Base-by-base conservation (phyloP, 2,329 filamentous ascomycete species). In the Amylocarpus encephaloides region DNA sequence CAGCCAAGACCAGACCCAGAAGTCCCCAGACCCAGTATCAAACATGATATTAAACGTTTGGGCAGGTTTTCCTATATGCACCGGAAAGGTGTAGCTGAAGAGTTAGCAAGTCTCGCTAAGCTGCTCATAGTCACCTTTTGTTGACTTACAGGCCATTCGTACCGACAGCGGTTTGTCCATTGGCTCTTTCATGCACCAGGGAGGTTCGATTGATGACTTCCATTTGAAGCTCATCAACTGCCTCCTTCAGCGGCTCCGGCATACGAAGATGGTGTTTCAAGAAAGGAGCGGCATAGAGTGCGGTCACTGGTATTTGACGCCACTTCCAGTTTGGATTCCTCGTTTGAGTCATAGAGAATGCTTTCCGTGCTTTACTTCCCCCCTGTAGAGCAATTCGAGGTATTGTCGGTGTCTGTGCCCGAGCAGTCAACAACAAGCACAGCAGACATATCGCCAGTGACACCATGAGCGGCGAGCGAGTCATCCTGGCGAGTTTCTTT, bases 1-100 rank as follows among this genome's bases (percentile, higher is more conserved):
- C 13, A 55, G 29, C 57, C 53, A 58, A 7, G 50, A 54, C 54
- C 54, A 58, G 4, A 64, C 57, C 62, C 62, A 64, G 33, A 61
- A 57, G 35, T 61, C 58, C 12, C 55, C 54, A 18, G 59, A 60
- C 5, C 59, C 59, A 19, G 55, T 62, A 33, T 61, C 59, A 42
- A 62, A 59, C 11, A 59, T 48, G 12, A 62, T 43, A 30, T 58
- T 45, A n/a, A 60, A 16, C 2, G 46, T 56, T 33, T 62, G 59
- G 32, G 49, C 15, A 16, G 59, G 59, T 3, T 52, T 59, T 6
- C 59, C 59, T 34, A 60, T 55, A 10, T 38, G 47, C 10, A 61
- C 46, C 4, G 51, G 54, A 19, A 53, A 59, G 5, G 55, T 49
- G 42, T 54, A 60, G 48, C 58, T 60, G 44, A 19, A 7, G n/a